Evolutionary conservation across 2,329 filamentous ascomycete genomes (phyloP).

Genomic region (Cordyceps fumosorosea): DNA sequence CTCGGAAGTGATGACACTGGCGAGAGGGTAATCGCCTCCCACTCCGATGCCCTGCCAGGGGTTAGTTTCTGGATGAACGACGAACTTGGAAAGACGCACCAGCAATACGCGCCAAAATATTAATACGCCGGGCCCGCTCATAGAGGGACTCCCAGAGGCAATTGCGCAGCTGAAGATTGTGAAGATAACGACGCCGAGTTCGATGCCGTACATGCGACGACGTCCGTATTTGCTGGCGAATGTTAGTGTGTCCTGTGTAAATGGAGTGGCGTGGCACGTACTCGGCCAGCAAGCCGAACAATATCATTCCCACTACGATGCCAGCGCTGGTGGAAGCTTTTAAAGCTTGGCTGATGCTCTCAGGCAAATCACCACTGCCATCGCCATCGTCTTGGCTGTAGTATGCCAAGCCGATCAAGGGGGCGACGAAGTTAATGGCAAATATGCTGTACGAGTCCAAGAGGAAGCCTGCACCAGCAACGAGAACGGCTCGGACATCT

Average conservation of each 20-base stretch:
- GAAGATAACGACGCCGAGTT: constrained; percentile 65
- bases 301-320: constrained; percentile 69
- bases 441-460: constrained; percentile 79
- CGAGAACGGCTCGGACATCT: constrained; percentile 64
- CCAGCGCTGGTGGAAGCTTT: constrained; percentile 77
- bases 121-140: constrained; percentile 54
- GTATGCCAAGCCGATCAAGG: constrained; percentile 69
- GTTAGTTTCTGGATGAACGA: not conserved
- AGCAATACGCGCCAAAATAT: constrained; percentile 74
- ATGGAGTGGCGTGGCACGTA: constrained; percentile 18
- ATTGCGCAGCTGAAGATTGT: constrained; percentile 63
- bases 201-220: constrained; percentile 76
- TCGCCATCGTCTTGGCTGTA: constrained; percentile 47
- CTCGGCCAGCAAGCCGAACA: constrained; percentile 74
- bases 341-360: constrained; percentile 62
- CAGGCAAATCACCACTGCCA: constrained; percentile 53
- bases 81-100: constrained; percentile 32
- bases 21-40: constrained; percentile 76
- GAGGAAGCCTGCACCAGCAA: constrained; percentile 78
- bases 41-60: constrained; percentile 57
- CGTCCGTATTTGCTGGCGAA: constrained; percentile 54
- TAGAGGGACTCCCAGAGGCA: constrained; percentile 51
- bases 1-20: constrained; percentile 75
- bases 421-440: constrained; percentile 67
- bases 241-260: not conserved